These are phyloP conservation scores for Discostella pseudostelligera DNA, from an alignment of 108 stramenopile species.

Conservation along the genomic window DNA sequence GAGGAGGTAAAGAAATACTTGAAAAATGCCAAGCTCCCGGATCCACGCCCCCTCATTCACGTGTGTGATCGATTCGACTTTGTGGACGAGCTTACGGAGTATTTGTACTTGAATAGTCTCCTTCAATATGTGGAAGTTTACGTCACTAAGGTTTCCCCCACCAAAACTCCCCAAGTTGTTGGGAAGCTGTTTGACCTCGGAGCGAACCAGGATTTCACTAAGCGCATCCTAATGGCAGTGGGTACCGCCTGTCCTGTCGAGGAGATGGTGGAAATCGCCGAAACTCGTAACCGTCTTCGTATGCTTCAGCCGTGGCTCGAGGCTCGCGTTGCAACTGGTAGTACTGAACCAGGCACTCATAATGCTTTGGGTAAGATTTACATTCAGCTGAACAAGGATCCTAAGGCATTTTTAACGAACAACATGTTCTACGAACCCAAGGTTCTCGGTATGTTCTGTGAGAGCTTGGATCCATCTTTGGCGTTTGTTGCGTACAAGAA, in stretches of 20 bases:
- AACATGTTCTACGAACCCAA: constrained; percentile 99
- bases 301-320: constrained; percentile 99
- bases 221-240: constrained; percentile 96
- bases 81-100: constrained; percentile 98
- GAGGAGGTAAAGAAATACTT: constrained; percentile 98
- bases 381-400: constrained; percentile 98
- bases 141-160: constrained; percentile 96
- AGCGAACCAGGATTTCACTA: constrained; percentile 98
- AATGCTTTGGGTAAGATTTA: constrained; percentile 99
- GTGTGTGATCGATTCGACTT: constrained; percentile 99
- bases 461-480: constrained; percentile 98
- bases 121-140: constrained; percentile 99
- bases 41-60: constrained; percentile 99
- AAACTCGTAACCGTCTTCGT: constrained; percentile 93
- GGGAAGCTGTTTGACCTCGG: constrained; percentile 99
- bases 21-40: constrained; percentile 98
- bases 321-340: constrained; percentile 98
- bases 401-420: constrained; percentile 96
- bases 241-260: constrained; percentile 98
- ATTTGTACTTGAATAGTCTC: constrained; percentile 98
- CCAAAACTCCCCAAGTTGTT: constrained; percentile 98
- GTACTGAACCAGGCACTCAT: constrained; percentile 99
- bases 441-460: constrained; percentile 98
- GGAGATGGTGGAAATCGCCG: constrained; percentile 98
- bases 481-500: constrained; percentile 99